Evolutionary conservation across 306 rosid species (phyloP).

Genomic region (Leucaena leucocephala): DNA sequence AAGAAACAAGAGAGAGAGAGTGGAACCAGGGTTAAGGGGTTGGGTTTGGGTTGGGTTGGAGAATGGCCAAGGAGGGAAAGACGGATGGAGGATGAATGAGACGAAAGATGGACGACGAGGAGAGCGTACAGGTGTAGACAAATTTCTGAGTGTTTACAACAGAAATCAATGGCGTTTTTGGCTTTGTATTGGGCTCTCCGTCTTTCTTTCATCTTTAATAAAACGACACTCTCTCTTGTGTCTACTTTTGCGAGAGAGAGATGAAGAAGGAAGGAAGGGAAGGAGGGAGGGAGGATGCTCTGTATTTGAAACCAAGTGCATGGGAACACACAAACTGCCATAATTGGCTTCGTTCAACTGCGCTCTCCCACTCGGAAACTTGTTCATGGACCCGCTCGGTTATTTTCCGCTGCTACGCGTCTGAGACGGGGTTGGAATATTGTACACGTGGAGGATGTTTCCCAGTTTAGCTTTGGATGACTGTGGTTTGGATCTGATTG

Average conservation of each 20-base stretch:
- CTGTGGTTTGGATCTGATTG: background rate
- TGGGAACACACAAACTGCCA: conserved; percentile 23
- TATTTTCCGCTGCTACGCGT: background rate
- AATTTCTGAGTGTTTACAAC: conserved; percentile 71
- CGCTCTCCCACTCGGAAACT: background rate
- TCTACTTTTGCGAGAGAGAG: conserved; percentile 14
- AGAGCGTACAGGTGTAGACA: conserved; percentile 64
- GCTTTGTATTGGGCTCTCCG: conserved; percentile 39
- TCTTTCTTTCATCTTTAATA: conserved; percentile 34
- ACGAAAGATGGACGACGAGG: conserved; percentile 39
- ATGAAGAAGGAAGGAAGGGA: background rate
- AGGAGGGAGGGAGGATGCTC: conserved; percentile 9
- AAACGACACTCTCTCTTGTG: conserved; percentile 14
- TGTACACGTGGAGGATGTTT: background rate
- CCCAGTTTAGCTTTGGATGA: no score
- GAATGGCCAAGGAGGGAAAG: conserved; percentile 52
- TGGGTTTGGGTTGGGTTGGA: conserved; percentile 40
- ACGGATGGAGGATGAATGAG: conserved; percentile 63
- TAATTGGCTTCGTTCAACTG: conserved; percentile 24
- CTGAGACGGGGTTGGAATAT: background rate
- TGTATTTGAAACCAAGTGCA: conserved; percentile 41
- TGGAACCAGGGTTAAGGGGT: conserved; percentile 53
- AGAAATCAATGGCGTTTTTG: conserved; percentile 62
- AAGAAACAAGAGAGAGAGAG: background rate
- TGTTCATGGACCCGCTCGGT: background rate